Base-by-base conservation (phyloP, 2,329 filamentous ascomycete species). In the Didymella segeticola region DNA sequence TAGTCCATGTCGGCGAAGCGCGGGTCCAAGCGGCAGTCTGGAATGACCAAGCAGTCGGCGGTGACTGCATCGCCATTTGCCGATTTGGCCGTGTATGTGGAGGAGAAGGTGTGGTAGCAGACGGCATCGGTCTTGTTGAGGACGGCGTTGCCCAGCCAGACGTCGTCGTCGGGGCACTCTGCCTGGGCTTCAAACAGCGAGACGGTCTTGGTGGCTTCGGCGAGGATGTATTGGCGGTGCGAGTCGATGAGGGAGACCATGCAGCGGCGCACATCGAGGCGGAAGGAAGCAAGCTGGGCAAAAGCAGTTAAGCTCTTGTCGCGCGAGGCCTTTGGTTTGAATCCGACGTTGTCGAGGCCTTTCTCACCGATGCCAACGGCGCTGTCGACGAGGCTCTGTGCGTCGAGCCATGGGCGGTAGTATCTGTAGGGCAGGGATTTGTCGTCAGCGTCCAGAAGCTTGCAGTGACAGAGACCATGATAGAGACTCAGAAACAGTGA, bases 161-260 rank as follows among this genome's bases (percentile, higher is more conserved):
- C 58, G 26, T 68, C 62, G 57, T 68, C 63, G 3, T 60, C 60
- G 8, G 62, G 54, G 22, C 49, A 39, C 38, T 64, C 64, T 8
- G 57, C 61, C 37, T 60, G 57, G 11, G 68, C 57, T 10, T 61
- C 58, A 53, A 68, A 66, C 17, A 76, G 66, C 11, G 72, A 73
- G 22, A 72, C 60, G 4, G 68, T 72, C 36, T 63, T 64, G 12
- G 73, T 76, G 25, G 73, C 73, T 57, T 77, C 74, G 33, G 71
- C 72, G 34, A 77, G 67, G 37, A 77, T 72, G 58, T 74, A 76
- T 47, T 74, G 71, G 37, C 64, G 64, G 20, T 59, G 63, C n/a
- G 66, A 65, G 52, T 75, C 72, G 51, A 76, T 70, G 15, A 76
- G 61, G 5, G 72, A 75, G 1, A 75, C 63, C 68, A 75, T 70